phyloP scores from a whole-genome alignment of 2,329 filamentous ascomycete species.

The Stemphylium vesicarium region DNA sequence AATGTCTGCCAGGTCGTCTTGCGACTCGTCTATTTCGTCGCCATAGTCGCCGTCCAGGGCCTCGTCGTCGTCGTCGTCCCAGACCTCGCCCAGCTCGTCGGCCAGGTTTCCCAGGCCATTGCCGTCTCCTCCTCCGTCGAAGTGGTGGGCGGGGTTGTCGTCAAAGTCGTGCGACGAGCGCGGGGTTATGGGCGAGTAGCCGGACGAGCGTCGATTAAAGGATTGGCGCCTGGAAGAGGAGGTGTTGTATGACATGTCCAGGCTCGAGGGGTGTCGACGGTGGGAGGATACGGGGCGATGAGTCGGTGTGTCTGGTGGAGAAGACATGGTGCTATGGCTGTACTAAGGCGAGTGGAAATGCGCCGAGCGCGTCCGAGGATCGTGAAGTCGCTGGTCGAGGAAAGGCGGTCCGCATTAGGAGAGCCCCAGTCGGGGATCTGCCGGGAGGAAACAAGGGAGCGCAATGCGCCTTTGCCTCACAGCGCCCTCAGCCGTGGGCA shows the following conservation, averaged over 20 bases:
- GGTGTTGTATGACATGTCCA: constrained; percentile 51
- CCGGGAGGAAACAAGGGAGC: constrained; percentile 13
- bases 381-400: constrained; percentile 8
- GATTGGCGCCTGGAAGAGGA: constrained; percentile 44
- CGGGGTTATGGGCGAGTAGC: constrained; percentile 54
- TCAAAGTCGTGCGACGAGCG: constrained; percentile 51
- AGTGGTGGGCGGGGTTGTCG: constrained; percentile 47
- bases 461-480: constrained; percentile 16
- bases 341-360: constrained; percentile 9
- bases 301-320: constrained; percentile 51
- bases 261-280: constrained; percentile 50
- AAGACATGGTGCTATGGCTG: constrained; percentile 42
- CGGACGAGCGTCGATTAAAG: constrained; percentile 52
- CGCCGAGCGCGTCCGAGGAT: constrained; percentile 11
- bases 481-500: constrained; percentile 1
- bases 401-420: constrained; percentile 15
- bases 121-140: constrained; percentile 53
- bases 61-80: constrained; percentile 67
- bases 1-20: constrained; percentile 31
- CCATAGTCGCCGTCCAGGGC: constrained; percentile 53
- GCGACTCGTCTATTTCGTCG: constrained; percentile 39
- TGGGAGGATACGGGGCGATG: constrained; percentile 47
- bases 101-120: constrained; percentile 75
- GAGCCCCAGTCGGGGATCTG: constrained; percentile 21
- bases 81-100: constrained; percentile 78